phyloP scores from a whole-genome alignment of 2,329 filamentous ascomycete genomes.

The Pezicula carpinea region DNA sequence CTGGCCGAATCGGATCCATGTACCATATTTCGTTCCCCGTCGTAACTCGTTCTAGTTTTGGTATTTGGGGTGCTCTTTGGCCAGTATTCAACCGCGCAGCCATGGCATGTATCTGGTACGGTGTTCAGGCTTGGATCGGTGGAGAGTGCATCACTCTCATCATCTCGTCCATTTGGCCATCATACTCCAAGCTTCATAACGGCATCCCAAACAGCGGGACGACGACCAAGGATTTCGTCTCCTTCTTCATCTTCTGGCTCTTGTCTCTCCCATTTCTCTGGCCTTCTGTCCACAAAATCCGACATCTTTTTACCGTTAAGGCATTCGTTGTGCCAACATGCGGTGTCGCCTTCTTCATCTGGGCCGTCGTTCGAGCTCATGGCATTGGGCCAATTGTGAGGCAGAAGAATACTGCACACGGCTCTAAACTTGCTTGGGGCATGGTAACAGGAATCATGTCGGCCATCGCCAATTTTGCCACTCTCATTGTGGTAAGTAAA shows the following conservation, averaged over 20 bases:
- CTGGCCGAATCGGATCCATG: conserved; percentile 76
- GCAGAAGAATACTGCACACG: conserved; percentile 57
- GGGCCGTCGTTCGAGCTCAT: conserved; percentile 76
- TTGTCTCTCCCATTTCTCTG: conserved; percentile 77
- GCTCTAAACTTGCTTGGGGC: conserved; percentile 71
- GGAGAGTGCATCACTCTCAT: conserved; percentile 82
- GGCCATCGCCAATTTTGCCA: conserved; percentile 85
- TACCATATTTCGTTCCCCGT: conserved; percentile 92
- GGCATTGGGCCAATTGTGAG: conserved; percentile 80
- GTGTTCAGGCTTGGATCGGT: conserved; percentile 81
- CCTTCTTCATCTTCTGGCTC: conserved; percentile 86
- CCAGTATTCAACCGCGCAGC: conserved; percentile 84
- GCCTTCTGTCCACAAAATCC: conserved; percentile 84
- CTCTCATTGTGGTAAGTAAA: conserved; percentile 61
- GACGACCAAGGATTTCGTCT: conserved; percentile 68
- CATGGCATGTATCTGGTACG: conserved; percentile 80
- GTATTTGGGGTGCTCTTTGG: conserved; percentile 86
- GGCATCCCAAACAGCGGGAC: conserved; percentile 66
- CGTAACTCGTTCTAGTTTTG: conserved; percentile 71
- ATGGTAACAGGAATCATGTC: conserved; percentile 85
- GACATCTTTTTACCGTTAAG: conserved; percentile 89
- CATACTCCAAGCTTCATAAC: conserved; percentile 58
- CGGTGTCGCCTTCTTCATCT: conserved; percentile 83
- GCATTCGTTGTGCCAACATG: conserved; percentile 77
- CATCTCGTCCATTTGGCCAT: conserved; percentile 77